Evolutionary conservation across 768 basidiomycete species (phyloP), one percentile per base, ranked within the genome.

Genomic region (Suillus plorans): DNA sequence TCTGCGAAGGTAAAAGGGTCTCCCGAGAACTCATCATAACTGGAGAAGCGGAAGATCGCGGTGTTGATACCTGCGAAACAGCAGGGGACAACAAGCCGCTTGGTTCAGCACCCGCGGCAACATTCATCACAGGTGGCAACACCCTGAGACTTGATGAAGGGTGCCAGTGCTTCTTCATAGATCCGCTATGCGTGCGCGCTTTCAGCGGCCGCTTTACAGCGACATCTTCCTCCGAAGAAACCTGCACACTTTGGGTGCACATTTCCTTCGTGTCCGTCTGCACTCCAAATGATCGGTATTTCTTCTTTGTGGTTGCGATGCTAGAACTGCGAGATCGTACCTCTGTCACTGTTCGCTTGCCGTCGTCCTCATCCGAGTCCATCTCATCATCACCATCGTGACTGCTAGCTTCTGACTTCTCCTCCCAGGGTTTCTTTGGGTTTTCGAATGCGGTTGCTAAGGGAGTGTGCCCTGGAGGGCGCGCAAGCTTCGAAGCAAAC

Each of bases 351-450:
- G 41, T 70, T 71, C 67, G 25, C 69, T 72, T 37, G 83, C 81
- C 36, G 6, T 39, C 49, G 47, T 59, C 28, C 66, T 64, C 86
- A 22, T 86, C 86, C 14, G 76, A 71, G 53, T 90, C 88, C 5
- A 83, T 84, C 63, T 90, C 88, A 67, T 90, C 90, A 69, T 94
- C 93, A 5, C 89, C 93, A 73, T 94, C 92, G 65, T 86, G 85
- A 72, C 93, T 94, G 69, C 85, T 88, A 16, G 81, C 87, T 69
- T 92, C 92, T 25, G 79, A 77, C 67, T 78, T 79, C 28, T 86
- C 77, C 76, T 49, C 74, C 70, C 81, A 69, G 9, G 74, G 71
- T 67, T 75, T 70, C 69, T 80, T 74, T 60, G 74, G 71, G 45
- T 81, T 82, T 60, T 83, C 84, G 64, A 84, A 85, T 8, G 83